These are phyloP conservation scores for Ganoderma sinense DNA, from an alignment of 1,284 basidiomycete species.

Conservation along the genomic window DNA sequence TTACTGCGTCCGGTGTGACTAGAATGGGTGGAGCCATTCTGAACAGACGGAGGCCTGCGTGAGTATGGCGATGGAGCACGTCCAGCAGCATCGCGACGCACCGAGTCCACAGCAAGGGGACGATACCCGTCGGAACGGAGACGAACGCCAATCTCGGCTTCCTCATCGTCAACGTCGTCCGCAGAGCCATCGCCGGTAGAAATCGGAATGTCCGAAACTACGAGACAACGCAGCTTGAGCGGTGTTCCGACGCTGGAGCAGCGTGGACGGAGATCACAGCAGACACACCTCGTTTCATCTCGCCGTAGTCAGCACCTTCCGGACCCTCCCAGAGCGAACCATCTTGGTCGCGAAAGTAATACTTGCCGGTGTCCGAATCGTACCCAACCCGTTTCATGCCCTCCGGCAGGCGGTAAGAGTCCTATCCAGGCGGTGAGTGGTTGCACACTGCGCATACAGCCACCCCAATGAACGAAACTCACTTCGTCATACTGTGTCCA, in stretches of 20 bases:
- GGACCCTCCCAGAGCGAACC: slow-evolving; percentile 47
- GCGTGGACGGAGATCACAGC: slow-evolving; percentile 12
- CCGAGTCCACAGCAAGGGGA: slow-evolving; percentile 58
- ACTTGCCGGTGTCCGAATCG: slow-evolving; percentile 50
- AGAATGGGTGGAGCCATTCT: slow-evolving; percentile 15
- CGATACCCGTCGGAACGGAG: slow-evolving; percentile 62
- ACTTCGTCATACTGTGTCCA: slow-evolving; percentile 53
- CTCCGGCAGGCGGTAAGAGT: slow-evolving; percentile 49
- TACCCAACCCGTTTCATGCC: slow-evolving; percentile 53
- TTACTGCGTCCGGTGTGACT: slow-evolving; percentile 30
- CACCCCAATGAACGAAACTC: slow-evolving; percentile 15
- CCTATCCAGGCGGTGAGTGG: slow-evolving; percentile 34
- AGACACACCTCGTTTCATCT: slow-evolving; percentile 44
- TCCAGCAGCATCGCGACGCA: slow-evolving; percentile 42
- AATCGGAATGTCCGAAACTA: slow-evolving; percentile 36
- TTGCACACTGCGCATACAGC: slow-evolving; percentile 7
- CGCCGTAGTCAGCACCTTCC: slow-evolving; percentile 44
- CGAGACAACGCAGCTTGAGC: slow-evolving; percentile 10
- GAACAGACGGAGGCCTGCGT: not conserved
- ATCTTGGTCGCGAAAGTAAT: slow-evolving; percentile 43
- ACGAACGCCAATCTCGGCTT: slow-evolving; percentile 64
- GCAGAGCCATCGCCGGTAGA: slow-evolving; percentile 26
- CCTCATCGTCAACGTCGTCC: slow-evolving; percentile 38
- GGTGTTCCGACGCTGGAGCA: slow-evolving; percentile 6
- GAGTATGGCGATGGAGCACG: not conserved